phyloP scores from a whole-genome alignment of 116 monocot genomes.

The Iris pallida region DNA sequence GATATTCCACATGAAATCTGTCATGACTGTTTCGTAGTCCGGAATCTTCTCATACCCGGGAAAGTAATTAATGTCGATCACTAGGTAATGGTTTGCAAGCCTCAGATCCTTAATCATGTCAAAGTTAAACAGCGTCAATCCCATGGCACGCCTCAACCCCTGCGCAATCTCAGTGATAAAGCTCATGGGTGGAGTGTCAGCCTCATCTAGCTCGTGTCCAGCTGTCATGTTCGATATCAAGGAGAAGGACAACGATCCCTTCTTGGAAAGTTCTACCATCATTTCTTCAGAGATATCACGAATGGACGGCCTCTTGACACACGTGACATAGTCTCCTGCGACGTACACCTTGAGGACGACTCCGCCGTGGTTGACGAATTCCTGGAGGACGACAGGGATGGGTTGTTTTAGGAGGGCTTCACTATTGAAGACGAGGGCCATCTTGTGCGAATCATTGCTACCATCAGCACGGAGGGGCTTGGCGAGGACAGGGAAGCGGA shows the following conservation, averaged over 20 bases:
- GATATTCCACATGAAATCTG: slow-evolving; percentile 23
- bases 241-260: slow-evolving; percentile 29
- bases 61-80: slow-evolving; percentile 47
- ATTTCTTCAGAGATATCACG: slow-evolving; percentile 27
- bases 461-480: slow-evolving; percentile 42
- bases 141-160: slow-evolving; percentile 25
- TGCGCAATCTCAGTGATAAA: slow-evolving; percentile 28
- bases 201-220: slow-evolving; percentile 6
- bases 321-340: slow-evolving; percentile 23
- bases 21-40: slow-evolving; percentile 22
- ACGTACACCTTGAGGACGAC: slow-evolving; percentile 47
- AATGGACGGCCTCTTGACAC: slow-evolving; percentile 31
- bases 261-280: neutral
- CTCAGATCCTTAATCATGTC: slow-evolving; percentile 31
- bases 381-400: slow-evolving; percentile 34
- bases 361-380: slow-evolving; percentile 48
- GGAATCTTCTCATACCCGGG: slow-evolving; percentile 48
- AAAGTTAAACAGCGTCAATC: slow-evolving; percentile 38
- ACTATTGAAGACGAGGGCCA: slow-evolving; percentile 29
- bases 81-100: slow-evolving; percentile 21
- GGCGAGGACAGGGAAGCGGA: slow-evolving; percentile 28
- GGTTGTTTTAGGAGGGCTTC: slow-evolving; percentile 18
- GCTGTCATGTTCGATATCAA: slow-evolving; percentile 23
- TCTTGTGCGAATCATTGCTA: slow-evolving; percentile 30
- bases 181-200: slow-evolving; percentile 18